Conservation (phyloP, 371 early-diverging fungal species). For the Capillidium heterosporum region DNA sequence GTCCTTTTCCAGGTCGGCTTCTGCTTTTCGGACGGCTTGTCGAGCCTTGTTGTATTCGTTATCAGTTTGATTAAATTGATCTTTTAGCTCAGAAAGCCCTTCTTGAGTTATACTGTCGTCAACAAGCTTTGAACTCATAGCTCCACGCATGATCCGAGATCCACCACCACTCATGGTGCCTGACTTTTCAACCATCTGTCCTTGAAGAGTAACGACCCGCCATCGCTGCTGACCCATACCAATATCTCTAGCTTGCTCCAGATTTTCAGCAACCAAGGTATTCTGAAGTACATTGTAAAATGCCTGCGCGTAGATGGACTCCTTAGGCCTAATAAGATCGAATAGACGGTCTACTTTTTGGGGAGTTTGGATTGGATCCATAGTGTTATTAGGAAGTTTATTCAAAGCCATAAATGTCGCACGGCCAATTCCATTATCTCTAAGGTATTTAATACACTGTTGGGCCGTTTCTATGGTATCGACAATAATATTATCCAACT, state of each 20-base stretch:
- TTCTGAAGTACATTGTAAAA: constrained; percentile 86
- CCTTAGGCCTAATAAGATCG: constrained; percentile 73
- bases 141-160: constrained; percentile 44
- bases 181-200: constrained; percentile 87
- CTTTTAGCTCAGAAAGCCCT: constrained; percentile 28
- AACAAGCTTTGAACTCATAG: constrained; percentile 64
- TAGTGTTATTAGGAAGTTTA: constrained; percentile 33
- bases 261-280: constrained; percentile 79
- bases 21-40: constrained; percentile 25
- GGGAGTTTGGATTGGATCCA: constrained; percentile 41
- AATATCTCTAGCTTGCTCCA: constrained; percentile 84
- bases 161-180: constrained; percentile 98
- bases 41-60: constrained; percentile 24
- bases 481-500: constrained; percentile 88
- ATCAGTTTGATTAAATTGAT: constrained; percentile 35
- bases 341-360: constrained; percentile 76
- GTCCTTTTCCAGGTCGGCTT: constrained; percentile 29
- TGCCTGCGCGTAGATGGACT: constrained; percentile 53
- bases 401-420: constrained; percentile 84
- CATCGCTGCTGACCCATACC: constrained; percentile 70
- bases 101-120: constrained; percentile 36
- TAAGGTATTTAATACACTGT: constrained; percentile 80
- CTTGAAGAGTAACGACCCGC: constrained; percentile 94
- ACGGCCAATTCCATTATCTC: constrained; percentile 71
- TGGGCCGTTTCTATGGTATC: constrained; percentile 87